Evolutionary conservation across 2,329 filamentous ascomycete genomes (phyloP).

Genomic region (Fusarium nurragi): DNA sequence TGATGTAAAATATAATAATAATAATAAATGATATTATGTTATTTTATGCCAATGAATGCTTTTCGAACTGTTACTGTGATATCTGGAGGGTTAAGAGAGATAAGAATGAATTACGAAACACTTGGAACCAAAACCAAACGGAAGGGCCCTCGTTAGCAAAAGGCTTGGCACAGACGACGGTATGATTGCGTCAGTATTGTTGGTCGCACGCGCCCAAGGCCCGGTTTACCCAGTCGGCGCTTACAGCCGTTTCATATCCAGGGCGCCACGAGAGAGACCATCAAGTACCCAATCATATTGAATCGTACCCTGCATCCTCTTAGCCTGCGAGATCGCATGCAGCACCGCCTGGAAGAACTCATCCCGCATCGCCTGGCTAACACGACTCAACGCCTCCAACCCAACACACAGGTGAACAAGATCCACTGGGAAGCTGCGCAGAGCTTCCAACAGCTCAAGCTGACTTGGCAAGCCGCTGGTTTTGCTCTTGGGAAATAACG

Average conservation of each 20-base stretch:
- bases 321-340: not conserved
- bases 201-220: not conserved
- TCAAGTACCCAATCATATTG: not conserved
- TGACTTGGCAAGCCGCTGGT: too few species aligned
- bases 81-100: too few species aligned
- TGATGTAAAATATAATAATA: too few species aligned
- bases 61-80: too few species aligned
- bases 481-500: not conserved
- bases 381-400: not conserved
- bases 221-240: too few species aligned
- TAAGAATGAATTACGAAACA: too few species aligned
- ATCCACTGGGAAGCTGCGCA: not conserved
- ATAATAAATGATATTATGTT: too few species aligned
- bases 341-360: not conserved
- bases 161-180: not conserved
- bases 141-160: not conserved
- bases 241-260: not conserved
- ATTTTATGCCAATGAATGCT: too few species aligned
- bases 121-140: not conserved
- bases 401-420: rapidly evolving
- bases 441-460: not conserved
- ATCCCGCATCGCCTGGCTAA: not conserved
- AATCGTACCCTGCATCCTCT: not conserved
- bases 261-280: too few species aligned
- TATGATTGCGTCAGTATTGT: constrained; percentile 2